A percentile compares a stretch with the other conserved stretches of the same genome.
These are phyloP conservation scores for Yarrowia porcina DNA, from an alignment of 805 yeast species.

Conservation along the genomic window DNA sequence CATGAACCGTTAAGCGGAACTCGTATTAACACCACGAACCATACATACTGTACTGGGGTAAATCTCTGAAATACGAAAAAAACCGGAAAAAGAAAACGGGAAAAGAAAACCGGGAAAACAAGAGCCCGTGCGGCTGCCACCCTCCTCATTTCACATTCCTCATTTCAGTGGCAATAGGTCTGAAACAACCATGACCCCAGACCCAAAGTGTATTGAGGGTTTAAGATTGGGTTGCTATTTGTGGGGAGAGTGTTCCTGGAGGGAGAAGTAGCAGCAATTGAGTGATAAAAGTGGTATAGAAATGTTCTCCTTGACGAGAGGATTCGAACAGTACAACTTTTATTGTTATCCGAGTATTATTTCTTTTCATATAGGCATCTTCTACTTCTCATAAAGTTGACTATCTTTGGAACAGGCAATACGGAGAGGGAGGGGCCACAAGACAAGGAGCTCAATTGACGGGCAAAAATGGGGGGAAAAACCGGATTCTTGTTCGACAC, in stretches of 20 bases:
- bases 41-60: no score
- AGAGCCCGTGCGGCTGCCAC: background rate
- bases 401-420: no score
- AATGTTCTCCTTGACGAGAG: no score
- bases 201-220: background rate
- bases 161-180: background rate
- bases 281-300: background rate
- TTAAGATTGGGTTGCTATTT: slow-evolving; percentile 17
- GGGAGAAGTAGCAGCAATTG: background rate
- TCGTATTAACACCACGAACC: no score
- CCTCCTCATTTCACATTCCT: background rate
- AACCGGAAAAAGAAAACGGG: background rate
- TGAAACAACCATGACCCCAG: background rate
- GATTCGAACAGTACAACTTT: background rate
- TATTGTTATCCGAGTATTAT: background rate
- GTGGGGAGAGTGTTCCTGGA: background rate
- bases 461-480: no score
- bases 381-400: no score
- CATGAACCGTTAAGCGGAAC: no score
- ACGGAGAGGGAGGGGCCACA: no score
- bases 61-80: no score
- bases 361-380: no score
- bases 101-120: background rate
- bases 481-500: no score
- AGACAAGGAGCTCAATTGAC: no score